Base-by-base conservation (phyloP, 352 stramenopile genomes). In the Pythium folliculosum region DNA sequence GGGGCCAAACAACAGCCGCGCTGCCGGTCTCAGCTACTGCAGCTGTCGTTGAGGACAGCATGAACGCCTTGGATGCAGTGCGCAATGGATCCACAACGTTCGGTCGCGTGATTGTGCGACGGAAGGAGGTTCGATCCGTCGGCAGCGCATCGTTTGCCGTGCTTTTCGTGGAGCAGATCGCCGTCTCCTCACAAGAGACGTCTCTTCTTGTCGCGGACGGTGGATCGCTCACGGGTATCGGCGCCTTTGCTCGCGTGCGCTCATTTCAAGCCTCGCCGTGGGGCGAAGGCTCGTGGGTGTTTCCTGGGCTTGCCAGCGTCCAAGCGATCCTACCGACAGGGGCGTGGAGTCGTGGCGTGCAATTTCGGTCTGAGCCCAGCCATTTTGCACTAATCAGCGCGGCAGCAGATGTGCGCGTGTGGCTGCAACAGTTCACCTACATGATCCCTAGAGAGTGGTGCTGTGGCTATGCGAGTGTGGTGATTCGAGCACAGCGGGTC, bases 151-250 rank as follows among this genome's bases (percentile, higher is more conserved):
- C 51, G 0, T 74, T 72, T 32, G 61, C 67, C 5, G 27, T 77
- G 37, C 23, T 75, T 8, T 75, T 77, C 40, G 25, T 58, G 14
- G 67, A 71, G 35, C 59, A 73, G 40, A 45, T 56, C 3, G 47
- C 56, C 1, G 12, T n/a, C 3, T 19, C 25, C 16, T 35, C 27
- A 7, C 25, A 45, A 12, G 23, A 14, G 25, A 25, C 21, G 9
- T 21, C 32, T 22, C 13, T 63, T 7, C 21, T 73, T 23, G 61
- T 59, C 3, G 53, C 55, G 14, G 62, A 75, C 30, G 62, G 67
- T 9, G 57, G 30, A 6, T 17, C 30, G 7, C 44, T 78, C 13
- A 73, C 63, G 5, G 72, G 72, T 0, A 27, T 76, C 3, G 72
- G 72, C 0, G 68, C 68, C 3, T 70, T 66, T 25, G 72, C 38